phyloP scores from a whole-genome alignment of 2,329 filamentous ascomycete genomes.

The Arthrobotrys musiformis region DNA sequence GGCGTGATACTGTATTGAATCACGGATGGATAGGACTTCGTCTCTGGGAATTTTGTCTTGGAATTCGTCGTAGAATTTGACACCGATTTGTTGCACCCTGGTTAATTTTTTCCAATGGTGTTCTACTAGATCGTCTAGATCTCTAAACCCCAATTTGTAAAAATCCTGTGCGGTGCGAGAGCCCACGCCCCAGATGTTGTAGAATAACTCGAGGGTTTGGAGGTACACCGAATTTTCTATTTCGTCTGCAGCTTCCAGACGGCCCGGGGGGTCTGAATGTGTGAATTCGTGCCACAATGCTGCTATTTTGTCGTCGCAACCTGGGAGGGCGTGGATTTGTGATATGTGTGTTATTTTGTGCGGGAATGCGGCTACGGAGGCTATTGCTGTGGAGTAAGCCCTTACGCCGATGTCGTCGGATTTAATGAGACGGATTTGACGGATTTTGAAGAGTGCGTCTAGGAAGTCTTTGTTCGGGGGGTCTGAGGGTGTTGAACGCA shows the following conservation, averaged over 20 bases:
- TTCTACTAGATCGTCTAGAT: conserved; percentile 86
- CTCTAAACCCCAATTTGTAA: conserved; percentile 80
- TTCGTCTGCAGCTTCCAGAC: conserved; percentile 72
- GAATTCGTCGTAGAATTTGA: conserved; percentile 94
- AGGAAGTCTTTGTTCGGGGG: conserved; percentile 77
- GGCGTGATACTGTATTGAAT: conserved; percentile 74
- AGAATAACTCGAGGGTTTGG: conserved; percentile 75
- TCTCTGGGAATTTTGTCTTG: conserved; percentile 72
- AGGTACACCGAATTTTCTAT: conserved; percentile 74
- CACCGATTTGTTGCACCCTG: conserved; percentile 88
- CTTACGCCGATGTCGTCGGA: conserved; percentile 82
- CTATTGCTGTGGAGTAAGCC: conserved; percentile 88
- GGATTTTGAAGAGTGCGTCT: conserved; percentile 77
- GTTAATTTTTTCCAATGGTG: conserved; percentile 79
- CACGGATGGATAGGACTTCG: conserved; percentile 72
- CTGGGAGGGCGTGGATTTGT: conserved; percentile 72
- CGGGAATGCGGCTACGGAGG: conserved; percentile 83
- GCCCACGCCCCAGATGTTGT: conserved; percentile 91
- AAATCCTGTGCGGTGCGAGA: conserved; percentile 83
- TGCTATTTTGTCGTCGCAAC: conserved; percentile 83
- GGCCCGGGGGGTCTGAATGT: conserved; percentile 62
- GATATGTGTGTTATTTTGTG: conserved; percentile 65
- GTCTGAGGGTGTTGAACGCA: conserved; percentile 77
- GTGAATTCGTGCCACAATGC: conserved; percentile 81
- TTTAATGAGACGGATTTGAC: conserved; percentile 74